A percentile compares a stretch with the other conserved stretches of the same genome.
phyloP scores from a whole-genome alignment of 1,284 basidiomycete species.

The Ustanciosporium gigantosporum region DNA sequence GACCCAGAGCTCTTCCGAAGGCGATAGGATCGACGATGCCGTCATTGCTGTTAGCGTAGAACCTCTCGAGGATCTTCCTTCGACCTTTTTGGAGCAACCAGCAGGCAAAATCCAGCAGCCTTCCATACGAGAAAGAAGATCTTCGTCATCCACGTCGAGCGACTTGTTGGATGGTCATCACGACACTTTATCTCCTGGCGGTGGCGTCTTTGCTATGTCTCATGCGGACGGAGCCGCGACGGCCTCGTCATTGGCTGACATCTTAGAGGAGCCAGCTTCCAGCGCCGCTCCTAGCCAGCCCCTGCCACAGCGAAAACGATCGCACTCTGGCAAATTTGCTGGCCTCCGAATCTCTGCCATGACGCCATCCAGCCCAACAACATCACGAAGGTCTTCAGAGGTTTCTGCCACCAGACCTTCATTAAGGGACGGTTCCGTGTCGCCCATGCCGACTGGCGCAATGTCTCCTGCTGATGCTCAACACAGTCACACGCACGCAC shows the following conservation, averaged over 20 bases:
- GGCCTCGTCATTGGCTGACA: constrained; percentile 22
- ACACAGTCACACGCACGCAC: too few relatives aligned
- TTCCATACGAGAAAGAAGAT: not conserved
- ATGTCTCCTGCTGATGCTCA: constrained; percentile 27
- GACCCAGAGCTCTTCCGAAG: constrained; percentile 4
- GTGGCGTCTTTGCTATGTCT: constrained; percentile 5
- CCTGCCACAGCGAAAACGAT: constrained; percentile 7
- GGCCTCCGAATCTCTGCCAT: constrained; percentile 29
- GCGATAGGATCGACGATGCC: constrained; percentile 5
- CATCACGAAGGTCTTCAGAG: constrained; percentile 15
- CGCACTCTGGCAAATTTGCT: constrained; percentile 36
- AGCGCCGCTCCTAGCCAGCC: not conserved
- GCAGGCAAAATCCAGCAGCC: constrained; percentile 14
- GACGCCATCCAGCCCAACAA: constrained; percentile 5
- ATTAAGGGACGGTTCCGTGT: not conserved
- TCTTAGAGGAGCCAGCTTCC: constrained; percentile 22
- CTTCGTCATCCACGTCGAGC: not conserved
- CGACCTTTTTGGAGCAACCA: constrained; percentile 22
- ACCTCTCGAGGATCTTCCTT: constrained; percentile 13
- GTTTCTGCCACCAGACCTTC: constrained; percentile 2
- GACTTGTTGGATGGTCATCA: too few relatives aligned
- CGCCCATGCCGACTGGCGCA: constrained; percentile 21
- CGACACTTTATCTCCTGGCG: not conserved
- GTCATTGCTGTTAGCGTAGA: constrained; percentile 18
- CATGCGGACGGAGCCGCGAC: not conserved